A percentile compares a stretch with the other conserved stretches of the same genome.
These are phyloP conservation scores for Blastocrithidia nonstop DNA, from an alignment of 208 protist genomes.

Conservation along the genomic window DNA sequence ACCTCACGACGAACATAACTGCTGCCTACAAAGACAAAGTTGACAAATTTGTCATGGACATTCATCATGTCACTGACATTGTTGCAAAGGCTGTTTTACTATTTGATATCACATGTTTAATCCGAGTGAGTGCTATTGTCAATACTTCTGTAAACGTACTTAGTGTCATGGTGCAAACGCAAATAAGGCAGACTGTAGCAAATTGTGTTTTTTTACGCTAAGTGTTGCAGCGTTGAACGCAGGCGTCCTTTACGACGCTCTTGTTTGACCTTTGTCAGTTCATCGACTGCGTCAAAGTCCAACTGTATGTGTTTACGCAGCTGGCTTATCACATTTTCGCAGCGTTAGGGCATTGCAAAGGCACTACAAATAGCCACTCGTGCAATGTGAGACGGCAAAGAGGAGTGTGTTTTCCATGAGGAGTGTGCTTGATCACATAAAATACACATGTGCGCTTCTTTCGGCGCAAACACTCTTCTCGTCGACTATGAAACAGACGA, in stretches of 20 bases:
- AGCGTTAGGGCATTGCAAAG: constrained; percentile 35
- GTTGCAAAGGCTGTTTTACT: background rate
- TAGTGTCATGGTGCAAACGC: background rate
- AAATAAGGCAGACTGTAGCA: constrained; percentile 16
- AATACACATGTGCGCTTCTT: constrained; percentile 5
- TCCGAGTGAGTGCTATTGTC: too few relatives aligned
- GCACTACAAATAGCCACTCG: constrained; percentile 28
- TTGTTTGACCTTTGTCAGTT: constrained; percentile 26
- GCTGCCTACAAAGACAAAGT: constrained; percentile 18
- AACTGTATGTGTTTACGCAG: constrained; percentile 59
- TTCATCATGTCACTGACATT: background rate
- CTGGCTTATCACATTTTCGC: constrained; percentile 37
- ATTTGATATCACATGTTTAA: too few relatives aligned
- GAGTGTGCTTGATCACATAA: constrained; percentile 13
- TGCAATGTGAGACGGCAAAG: constrained; percentile 22
- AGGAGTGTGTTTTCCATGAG: constrained; percentile 26
- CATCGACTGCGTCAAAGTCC: constrained; percentile 50
- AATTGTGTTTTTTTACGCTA: constrained; percentile 27
- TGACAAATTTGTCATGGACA: background rate
- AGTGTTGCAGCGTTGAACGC: constrained; percentile 29
- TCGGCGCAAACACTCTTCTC: background rate
- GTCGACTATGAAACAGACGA: too few relatives aligned
- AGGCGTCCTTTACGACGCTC: constrained; percentile 37
- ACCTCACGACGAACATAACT: constrained; percentile 27
- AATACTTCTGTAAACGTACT: constrained; percentile 2